Base-by-base conservation (phyloP, 495 filamentous ascomycete genomes). In the Aspergillus carlsbadensis region DNA sequence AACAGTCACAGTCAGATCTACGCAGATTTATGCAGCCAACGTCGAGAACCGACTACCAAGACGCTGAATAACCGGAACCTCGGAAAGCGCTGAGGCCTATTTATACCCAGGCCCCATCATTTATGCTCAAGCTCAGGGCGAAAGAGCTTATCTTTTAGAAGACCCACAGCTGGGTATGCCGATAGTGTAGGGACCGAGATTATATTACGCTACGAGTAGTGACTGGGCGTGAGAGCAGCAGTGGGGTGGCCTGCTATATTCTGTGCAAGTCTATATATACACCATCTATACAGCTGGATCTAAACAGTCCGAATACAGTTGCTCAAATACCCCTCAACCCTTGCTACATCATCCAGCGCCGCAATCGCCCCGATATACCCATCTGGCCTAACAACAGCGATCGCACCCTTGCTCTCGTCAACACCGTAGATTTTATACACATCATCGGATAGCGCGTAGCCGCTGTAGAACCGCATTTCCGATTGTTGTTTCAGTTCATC, bases 351-450 rank as follows among this genome's bases (percentile, higher is more conserved):
- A 24, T 79, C 77, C 54, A 88, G 54, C 11, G 76, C 78, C 1
- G 81, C 81, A 33, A 87, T 68, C 64, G 73, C 78, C 2, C 81
- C 80, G 37, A 89, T 77, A 70, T 90, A 86, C 55, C 84, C 81
- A 75, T 90, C 88, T 0, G 87, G 88, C 20, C 86, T 64, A 0
- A 80, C 54, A 22, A 86, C 74, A 6, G 88, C 84, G 7, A 87
- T 62, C 48, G 82, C 85, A 0, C 88, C 88, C 17, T 65, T 68
- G 40, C 79, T 73, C 22, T 61, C 65, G 63, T 88, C 76, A 10
- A 91, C 79, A 0, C 85, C 89, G 49, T 83, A 87, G 3, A 74
- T 79, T 18, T 73, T 70, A 63, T 90, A 90, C 1, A 85, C 86
- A 52, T 84, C 84, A 65, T 82, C 88, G 11, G 2, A 20, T 1